Percentiles rank a stretch among this genome's conserved stretches.
phyloP scores from a whole-genome alignment of 768 basidiomycete species.

The Boletus rubroflammeus region DNA sequence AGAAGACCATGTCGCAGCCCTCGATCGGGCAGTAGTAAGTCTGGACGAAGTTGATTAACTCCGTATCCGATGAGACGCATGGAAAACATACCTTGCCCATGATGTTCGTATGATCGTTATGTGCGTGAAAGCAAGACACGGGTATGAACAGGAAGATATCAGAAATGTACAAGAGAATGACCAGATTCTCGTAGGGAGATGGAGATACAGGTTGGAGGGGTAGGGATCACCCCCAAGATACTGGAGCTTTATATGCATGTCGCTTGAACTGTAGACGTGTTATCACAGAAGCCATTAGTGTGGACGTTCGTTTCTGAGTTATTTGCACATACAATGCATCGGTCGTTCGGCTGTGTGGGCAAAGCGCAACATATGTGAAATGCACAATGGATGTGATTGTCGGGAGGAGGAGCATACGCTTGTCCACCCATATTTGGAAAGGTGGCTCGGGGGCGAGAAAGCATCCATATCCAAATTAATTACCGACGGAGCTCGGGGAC shows the following conservation, averaged over 20 bases:
- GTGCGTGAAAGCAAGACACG: neutral
- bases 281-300: neutral
- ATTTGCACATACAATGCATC: neutral
- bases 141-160: neutral
- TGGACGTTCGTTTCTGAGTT: neutral
- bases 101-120: neutral
- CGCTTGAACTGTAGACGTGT: neutral
- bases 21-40: conserved; percentile 1
- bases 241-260: neutral
- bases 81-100: neutral
- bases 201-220: neutral
- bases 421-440: neutral
- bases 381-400: neutral
- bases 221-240: neutral
- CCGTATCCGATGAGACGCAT: neutral
- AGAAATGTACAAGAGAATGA: neutral
- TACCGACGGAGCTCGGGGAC: neutral
- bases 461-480: neutral
- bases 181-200: conserved; percentile 2
- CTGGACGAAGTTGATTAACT: neutral
- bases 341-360: neutral
- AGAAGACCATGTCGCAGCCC: conserved; percentile 11
- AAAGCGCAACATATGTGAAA: neutral
- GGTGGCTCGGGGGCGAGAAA: neutral
- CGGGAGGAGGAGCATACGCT: neutral